Conservation (phyloP, 176 grass and related monocot species). For the Juncus effusus region DNA sequence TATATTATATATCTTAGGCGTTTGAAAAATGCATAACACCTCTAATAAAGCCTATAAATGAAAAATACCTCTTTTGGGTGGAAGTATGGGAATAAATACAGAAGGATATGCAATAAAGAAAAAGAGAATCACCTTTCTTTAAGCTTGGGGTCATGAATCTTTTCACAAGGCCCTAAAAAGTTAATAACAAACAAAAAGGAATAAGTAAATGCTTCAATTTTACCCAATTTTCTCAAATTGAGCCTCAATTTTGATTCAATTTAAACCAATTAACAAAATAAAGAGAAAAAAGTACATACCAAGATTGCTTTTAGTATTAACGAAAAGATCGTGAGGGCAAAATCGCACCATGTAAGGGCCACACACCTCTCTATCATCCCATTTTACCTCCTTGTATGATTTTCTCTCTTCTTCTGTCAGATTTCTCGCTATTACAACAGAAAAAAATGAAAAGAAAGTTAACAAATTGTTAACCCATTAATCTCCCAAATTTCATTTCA, state of each 20-base stretch:
- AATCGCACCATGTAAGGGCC: constrained; percentile 68
- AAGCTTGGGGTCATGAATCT: constrained; percentile 93
- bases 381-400: constrained; percentile 64
- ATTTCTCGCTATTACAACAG: constrained; percentile 57
- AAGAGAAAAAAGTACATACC: constrained; percentile 32
- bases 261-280: background rate
- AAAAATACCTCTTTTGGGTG: background rate
- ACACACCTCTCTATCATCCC: constrained; percentile 88
- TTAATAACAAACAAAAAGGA: background rate
- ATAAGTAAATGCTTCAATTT: too few species aligned
- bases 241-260: background rate
- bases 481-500: too few species aligned
- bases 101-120: constrained; percentile 2
- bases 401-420: constrained; percentile 91
- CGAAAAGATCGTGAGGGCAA: constrained; percentile 87
- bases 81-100: background rate
- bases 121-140: constrained; percentile 64
- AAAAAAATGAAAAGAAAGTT: constrained; percentile 7
- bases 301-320: constrained; percentile 90
- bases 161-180: constrained; percentile 58
- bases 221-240: background rate
- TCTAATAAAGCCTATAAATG: background rate
- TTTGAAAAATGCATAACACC: constrained; percentile 6
- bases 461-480: background rate
- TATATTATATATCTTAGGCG: constrained; percentile 1